A percentile compares a stretch with the other conserved stretches of the same genome.
These are phyloP conservation scores for Lycium barbarum DNA, from an alignment of 257 asterid genomes.

Conservation along the genomic window DNA sequence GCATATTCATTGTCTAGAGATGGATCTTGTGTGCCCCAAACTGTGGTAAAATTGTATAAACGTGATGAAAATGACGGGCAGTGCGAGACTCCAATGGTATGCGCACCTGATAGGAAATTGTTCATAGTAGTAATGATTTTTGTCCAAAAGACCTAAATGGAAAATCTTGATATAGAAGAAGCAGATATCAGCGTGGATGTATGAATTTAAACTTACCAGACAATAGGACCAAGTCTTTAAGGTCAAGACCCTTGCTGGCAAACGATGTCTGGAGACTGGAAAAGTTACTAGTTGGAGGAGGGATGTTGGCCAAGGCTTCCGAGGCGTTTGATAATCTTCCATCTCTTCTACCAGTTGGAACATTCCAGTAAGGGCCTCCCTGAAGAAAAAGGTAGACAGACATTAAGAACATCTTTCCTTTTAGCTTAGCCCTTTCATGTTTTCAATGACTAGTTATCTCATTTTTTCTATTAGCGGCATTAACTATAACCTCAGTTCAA, in stretches of 20 bases:
- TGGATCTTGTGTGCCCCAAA: conserved; percentile 50
- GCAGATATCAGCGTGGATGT: neutral
- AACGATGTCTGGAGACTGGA: conserved; percentile 50
- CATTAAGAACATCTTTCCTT: neutral
- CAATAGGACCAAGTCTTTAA: conserved; percentile 52
- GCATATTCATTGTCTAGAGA: conserved; percentile 49
- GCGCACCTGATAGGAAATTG: conserved; percentile 47
- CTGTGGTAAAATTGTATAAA: conserved; percentile 56
- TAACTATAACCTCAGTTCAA: neutral
- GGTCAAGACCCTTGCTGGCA: conserved; percentile 50
- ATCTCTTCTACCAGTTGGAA: conserved; percentile 48
- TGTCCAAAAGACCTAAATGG: neutral
- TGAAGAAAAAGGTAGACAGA: neutral
- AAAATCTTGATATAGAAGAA: neutral
- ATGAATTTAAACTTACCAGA: conserved; percentile 42
- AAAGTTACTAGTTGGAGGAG: conserved; percentile 62
- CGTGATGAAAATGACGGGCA: conserved; percentile 58
- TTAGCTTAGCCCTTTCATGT: neutral
- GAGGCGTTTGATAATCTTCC: conserved; percentile 40
- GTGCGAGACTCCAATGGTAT: conserved; percentile 63
- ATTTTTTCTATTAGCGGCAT: neutral
- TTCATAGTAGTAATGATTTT: neutral
- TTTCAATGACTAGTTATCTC: neutral
- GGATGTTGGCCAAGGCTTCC: conserved; percentile 52
- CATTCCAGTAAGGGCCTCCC: conserved; percentile 46